Percentiles rank a stretch among this genome's conserved stretches.
Conservation (phyloP, 2,329 filamentous ascomycete genomes). For the Colletotrichum lindemuthianum region DNA sequence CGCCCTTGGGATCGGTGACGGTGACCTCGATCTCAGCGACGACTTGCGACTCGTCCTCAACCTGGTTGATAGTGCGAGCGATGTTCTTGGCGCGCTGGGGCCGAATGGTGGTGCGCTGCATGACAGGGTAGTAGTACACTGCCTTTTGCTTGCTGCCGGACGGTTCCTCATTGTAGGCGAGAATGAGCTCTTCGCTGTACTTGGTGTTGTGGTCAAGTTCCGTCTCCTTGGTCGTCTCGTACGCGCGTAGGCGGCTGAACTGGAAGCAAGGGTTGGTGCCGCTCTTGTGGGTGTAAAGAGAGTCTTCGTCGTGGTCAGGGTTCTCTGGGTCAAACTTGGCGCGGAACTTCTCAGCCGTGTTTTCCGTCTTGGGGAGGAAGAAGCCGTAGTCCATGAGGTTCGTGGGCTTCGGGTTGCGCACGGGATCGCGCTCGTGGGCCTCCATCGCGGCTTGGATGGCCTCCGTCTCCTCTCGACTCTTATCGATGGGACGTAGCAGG, state of each 20-base stretch:
- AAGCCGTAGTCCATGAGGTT: conserved; percentile 74
- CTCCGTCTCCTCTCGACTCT: conserved; percentile 63
- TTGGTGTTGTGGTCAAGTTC: conserved; percentile 67
- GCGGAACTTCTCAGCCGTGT: conserved; percentile 65
- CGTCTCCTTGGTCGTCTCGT: conserved; percentile 70
- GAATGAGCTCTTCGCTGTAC: conserved; percentile 71
- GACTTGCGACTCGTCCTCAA: conserved; percentile 58
- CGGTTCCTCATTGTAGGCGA: conserved; percentile 65
- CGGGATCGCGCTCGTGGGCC: conserved; percentile 66
- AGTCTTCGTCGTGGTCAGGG: conserved; percentile 62
- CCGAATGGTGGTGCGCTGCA: conserved; percentile 70
- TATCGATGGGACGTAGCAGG: conserved; percentile 69
- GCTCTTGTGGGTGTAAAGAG: conserved; percentile 63
- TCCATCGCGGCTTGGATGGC: conserved; percentile 61
- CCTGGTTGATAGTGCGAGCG: conserved; percentile 59
- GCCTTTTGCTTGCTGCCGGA: conserved; percentile 60
- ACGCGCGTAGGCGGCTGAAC: conserved; percentile 70
- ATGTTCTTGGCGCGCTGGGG: conserved; percentile 73
- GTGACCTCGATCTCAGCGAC: conserved; percentile 66
- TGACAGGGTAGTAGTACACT: conserved; percentile 75
- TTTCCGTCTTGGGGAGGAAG: conserved; percentile 64
- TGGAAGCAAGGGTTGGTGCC: conserved; percentile 62
- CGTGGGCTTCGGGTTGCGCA: conserved; percentile 64
- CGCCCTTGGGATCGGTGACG: conserved; percentile 65
- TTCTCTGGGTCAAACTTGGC: conserved; percentile 69